phyloP scores from a whole-genome alignment of 306 rosid species.

The Castanea crenata region DNA sequence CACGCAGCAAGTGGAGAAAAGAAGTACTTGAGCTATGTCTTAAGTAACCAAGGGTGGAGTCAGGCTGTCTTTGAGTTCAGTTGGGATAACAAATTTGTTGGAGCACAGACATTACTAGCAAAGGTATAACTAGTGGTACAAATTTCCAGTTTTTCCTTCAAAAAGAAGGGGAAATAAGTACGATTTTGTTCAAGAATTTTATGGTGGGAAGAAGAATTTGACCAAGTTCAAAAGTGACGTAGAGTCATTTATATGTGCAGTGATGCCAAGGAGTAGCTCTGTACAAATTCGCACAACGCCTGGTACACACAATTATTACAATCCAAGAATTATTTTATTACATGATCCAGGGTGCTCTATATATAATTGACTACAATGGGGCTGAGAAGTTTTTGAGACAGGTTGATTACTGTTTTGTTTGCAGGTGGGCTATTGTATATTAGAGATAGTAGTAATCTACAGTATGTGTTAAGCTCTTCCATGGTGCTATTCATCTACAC shows the following conservation, averaged over 20 bases:
- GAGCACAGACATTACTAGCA: conserved; percentile 73
- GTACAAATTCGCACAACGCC: conserved; percentile 56
- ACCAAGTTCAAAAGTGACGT: conserved; percentile 49
- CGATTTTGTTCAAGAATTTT: conserved; percentile 50
- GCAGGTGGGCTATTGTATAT: conserved; percentile 74
- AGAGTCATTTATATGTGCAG: conserved; percentile 63
- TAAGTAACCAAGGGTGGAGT: conserved; percentile 70
- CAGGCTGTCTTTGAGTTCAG: conserved; percentile 65
- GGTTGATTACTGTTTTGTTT: neutral
- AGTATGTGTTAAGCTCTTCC: conserved; percentile 62
- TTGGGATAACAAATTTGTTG: conserved; percentile 89
- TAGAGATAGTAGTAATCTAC: conserved; percentile 74
- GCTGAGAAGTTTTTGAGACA: neutral
- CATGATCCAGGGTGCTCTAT: neutral
- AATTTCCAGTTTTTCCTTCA: neutral
- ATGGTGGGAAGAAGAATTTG: conserved; percentile 51
- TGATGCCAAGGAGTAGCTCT: conserved; percentile 83
- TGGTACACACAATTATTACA: conserved; percentile 30
- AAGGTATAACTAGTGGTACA: conserved; percentile 29
- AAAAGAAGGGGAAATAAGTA: neutral
- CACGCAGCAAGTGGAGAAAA: conserved; percentile 62
- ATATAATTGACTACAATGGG: neutral
- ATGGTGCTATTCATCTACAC: conserved; percentile 66
- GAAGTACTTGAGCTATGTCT: conserved; percentile 53
- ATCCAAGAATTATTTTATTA: neutral